A percentile compares a stretch with the other conserved stretches of the same genome.
Evolutionary conservation across 2,329 filamentous ascomycete species (phyloP).

Genomic region (Pseudogymnoascus verrucosus): DNA sequence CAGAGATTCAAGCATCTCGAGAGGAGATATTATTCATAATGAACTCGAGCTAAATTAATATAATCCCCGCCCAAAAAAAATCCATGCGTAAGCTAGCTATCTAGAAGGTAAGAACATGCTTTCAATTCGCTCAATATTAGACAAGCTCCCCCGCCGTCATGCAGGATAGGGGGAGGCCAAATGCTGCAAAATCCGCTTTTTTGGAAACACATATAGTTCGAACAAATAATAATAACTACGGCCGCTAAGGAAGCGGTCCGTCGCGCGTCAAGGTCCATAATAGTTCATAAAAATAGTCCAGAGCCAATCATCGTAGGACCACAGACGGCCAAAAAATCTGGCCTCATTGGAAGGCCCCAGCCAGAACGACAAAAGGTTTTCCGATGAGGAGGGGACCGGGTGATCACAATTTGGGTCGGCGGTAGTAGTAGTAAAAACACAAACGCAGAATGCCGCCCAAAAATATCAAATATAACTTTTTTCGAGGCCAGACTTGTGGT

Average conservation of each 20-base stretch:
- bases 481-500: background rate
- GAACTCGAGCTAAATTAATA: background rate
- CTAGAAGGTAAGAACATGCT: background rate
- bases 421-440: background rate
- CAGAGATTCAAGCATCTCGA: background rate
- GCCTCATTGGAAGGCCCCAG: background rate
- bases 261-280: constrained; percentile 1
- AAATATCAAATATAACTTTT: background rate
- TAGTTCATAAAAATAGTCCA: background rate
- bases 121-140: background rate
- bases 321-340: background rate
- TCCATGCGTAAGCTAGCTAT: background rate
- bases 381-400: background rate
- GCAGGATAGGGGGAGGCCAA: background rate
- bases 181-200: constrained; percentile 1
- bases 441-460: background rate
- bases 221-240: constrained; percentile 1
- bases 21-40: background rate
- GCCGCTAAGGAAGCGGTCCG: constrained; percentile 1
- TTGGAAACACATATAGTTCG: background rate
- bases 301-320: background rate
- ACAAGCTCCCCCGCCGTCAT: background rate
- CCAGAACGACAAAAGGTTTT: background rate
- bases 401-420: background rate
- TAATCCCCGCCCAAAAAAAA: background rate